These are phyloP conservation scores for Athelia sp. DNA, from an alignment of 1,284 basidiomycete genomes.

Conservation along the genomic window DNA sequence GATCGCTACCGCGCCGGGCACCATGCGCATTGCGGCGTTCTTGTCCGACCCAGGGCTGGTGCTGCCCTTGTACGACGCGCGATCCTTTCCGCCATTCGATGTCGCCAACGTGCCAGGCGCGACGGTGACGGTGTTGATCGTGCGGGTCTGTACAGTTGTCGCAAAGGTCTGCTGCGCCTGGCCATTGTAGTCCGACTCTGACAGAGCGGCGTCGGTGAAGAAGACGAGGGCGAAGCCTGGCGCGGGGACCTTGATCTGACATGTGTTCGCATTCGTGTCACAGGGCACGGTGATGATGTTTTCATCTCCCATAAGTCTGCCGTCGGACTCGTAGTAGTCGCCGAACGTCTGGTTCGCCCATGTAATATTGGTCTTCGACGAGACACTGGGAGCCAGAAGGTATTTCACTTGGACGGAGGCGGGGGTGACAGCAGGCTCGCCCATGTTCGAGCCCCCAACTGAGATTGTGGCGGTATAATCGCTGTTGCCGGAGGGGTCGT, in stretches of 20 bases:
- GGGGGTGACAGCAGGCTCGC: constrained; percentile 22
- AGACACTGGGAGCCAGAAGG: constrained; percentile 33
- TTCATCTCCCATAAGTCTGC: constrained; percentile 37
- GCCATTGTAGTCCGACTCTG: constrained; percentile 27
- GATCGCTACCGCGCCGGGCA: not conserved
- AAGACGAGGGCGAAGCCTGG: constrained; percentile 54
- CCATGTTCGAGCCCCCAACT: constrained; percentile 32
- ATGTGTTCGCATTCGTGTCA: constrained; percentile 31
- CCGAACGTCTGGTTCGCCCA: constrained; percentile 53
- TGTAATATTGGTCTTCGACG: constrained; percentile 49
- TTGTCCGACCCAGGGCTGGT: not conserved
- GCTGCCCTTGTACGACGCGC: not conserved
- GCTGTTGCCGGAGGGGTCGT: constrained; percentile 32
- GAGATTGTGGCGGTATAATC: constrained; percentile 28
- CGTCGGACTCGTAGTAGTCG: constrained; percentile 42
- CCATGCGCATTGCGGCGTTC: not conserved
- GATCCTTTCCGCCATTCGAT: constrained; percentile 23
- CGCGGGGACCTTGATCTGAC: constrained; percentile 45
- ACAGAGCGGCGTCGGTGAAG: constrained; percentile 33
- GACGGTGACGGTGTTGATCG: constrained; percentile 26
- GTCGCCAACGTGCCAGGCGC: constrained; percentile 21
- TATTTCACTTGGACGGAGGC: constrained; percentile 32
- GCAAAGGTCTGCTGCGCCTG: constrained; percentile 32
- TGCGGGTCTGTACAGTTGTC: constrained; percentile 32
- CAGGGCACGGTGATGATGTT: constrained; percentile 38